A percentile compares a stretch with the other conserved stretches of the same genome.
These are phyloP conservation scores for Pseudonectria buxi DNA, from an alignment of 2,329 filamentous ascomycete genomes.

Conservation along the genomic window DNA sequence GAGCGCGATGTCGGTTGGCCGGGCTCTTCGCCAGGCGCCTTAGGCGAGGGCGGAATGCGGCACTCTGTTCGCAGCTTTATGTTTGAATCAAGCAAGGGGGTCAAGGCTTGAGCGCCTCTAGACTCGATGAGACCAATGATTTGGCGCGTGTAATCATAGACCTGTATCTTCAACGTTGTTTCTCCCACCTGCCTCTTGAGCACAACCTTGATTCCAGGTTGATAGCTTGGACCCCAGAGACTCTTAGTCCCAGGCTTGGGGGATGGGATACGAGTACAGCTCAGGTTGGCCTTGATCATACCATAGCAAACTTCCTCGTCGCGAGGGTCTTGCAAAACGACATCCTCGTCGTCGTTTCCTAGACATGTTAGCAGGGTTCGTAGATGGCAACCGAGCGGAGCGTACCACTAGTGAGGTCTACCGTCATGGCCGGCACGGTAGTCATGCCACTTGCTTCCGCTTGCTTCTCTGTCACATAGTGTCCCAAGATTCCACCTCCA, in stretches of 20 bases:
- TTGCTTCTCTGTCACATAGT: constrained; percentile 58
- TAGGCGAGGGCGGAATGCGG: constrained; percentile 61
- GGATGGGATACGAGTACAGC: constrained; percentile 61
- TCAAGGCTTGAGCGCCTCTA: constrained; percentile 59
- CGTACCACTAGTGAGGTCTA: constrained; percentile 53
- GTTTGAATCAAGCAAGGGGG: constrained; percentile 64
- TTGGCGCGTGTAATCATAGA: constrained; percentile 63
- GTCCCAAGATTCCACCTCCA: constrained; percentile 53
- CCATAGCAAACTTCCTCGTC: constrained; percentile 76
- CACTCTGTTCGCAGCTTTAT: constrained; percentile 63
- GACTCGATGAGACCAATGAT: constrained; percentile 72
- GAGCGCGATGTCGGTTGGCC: constrained; percentile 55
- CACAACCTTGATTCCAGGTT: constrained; percentile 68
- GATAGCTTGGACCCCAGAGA: constrained; percentile 52
- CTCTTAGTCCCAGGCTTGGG: constrained; percentile 57
- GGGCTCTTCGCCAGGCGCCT: constrained; percentile 54
- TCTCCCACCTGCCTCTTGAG: constrained; percentile 55
- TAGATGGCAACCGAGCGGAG: constrained; percentile 1
- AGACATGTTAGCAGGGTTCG: constrained; percentile 9
- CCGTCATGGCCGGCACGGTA: constrained; percentile 35
- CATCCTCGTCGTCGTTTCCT: constrained; percentile 49
- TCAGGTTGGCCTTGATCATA: constrained; percentile 62
- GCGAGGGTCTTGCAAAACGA: constrained; percentile 51
- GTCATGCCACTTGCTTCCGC: constrained; percentile 32
- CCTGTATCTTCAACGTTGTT: constrained; percentile 55